A percentile compares a stretch with the other conserved stretches of the same genome.
Evolutionary conservation across 495 filamentous ascomycete genomes (phyloP).

Genomic region (Clavariopsis aquatica): DNA sequence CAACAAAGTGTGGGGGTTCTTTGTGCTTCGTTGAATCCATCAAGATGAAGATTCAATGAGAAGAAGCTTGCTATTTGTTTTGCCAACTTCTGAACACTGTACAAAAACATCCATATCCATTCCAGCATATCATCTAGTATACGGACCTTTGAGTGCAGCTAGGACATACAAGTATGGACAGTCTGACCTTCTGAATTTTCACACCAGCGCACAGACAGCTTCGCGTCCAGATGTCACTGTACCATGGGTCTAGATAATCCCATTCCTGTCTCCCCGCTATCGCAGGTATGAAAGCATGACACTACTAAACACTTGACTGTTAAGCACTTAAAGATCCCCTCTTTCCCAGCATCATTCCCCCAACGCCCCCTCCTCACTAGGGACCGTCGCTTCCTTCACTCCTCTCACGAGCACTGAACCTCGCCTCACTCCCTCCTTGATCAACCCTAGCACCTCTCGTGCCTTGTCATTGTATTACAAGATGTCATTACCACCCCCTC

Average conservation of each 20-base stretch:
- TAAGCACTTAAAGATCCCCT: background rate
- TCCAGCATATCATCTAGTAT: too few species aligned
- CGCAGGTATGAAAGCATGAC: background rate
- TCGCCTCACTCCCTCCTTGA: background rate
- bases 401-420: background rate
- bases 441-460: background rate
- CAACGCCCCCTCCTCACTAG: background rate
- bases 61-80: too few species aligned
- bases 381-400: background rate
- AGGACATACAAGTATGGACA: too few species aligned
- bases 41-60: too few species aligned
- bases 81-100: too few species aligned
- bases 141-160: too few species aligned
- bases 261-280: background rate
- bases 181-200: too few species aligned
- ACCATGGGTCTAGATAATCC: background rate
- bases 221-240: background rate
- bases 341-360: background rate
- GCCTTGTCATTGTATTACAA: background rate
- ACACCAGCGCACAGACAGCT: background rate
- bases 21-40: background rate
- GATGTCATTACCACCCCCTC: background rate
- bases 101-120: too few species aligned
- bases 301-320: background rate
- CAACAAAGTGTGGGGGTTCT: background rate